Conservation (phyloP, 106 monocot genomes). For the Posidonia australis region DNA sequence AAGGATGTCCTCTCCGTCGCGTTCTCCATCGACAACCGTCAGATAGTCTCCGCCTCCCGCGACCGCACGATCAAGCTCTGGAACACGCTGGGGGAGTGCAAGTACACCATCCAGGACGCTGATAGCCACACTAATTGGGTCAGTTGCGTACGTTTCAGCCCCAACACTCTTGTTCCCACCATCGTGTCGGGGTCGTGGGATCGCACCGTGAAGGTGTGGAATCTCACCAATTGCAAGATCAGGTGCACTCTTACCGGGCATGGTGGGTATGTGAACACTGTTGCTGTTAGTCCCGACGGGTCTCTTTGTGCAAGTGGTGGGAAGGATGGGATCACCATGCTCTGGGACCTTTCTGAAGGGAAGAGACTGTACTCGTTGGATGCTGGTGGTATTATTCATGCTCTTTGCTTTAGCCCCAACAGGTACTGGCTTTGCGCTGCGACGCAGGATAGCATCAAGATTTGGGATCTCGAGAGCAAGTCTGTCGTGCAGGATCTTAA, state of each 20-base stretch:
- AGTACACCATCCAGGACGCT: conserved; percentile 15
- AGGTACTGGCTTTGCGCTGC: conserved; percentile 25
- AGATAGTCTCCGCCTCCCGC: conserved; percentile 16
- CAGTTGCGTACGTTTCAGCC: conserved; percentile 15
- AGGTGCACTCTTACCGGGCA: conserved; percentile 10
- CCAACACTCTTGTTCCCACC: conserved; percentile 2
- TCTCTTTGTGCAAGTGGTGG: conserved; percentile 15
- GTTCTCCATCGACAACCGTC: conserved; percentile 17
- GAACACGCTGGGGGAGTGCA: conserved; percentile 12
- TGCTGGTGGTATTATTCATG: conserved; percentile 11
- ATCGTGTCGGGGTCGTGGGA: conserved; percentile 14
- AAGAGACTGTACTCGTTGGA: conserved; percentile 13
- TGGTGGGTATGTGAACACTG: conserved; percentile 14
- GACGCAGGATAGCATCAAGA: conserved; percentile 15
- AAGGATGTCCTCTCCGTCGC: conserved; percentile 16
- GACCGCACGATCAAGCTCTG: conserved; percentile 17
- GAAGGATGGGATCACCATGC: conserved; percentile 12
- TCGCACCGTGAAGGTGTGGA: conserved; percentile 14
- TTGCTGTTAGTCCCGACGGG: conserved; percentile 14
- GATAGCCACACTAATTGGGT: conserved; percentile 18
- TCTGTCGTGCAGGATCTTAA: conserved; percentile 15
- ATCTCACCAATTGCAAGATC: conserved; percentile 13
- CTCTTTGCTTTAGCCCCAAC: conserved; percentile 20
- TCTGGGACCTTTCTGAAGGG: conserved; percentile 17
- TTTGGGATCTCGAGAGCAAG: conserved; percentile 21